Conservation (phyloP, 1,284 basidiomycete species). For the Baeospora myosura region DNA sequence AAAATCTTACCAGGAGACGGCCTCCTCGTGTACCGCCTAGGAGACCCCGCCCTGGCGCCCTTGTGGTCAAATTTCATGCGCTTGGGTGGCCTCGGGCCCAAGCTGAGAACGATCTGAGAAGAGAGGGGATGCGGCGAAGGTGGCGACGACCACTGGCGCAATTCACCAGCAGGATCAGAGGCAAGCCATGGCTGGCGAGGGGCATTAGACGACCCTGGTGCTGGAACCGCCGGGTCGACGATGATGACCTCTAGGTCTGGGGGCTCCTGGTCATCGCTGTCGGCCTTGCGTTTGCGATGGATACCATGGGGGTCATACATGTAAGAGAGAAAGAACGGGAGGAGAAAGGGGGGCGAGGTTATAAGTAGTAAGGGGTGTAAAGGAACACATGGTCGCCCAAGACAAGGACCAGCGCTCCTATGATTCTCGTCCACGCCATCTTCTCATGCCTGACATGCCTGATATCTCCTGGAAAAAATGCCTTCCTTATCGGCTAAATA, state of each 20-base stretch:
- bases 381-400: too few species aligned
- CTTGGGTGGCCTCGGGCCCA: neutral
- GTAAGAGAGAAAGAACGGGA: neutral
- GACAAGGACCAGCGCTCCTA: too few species aligned
- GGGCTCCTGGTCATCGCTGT: constrained; percentile 34
- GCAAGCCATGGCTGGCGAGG: neutral
- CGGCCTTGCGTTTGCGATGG: constrained; percentile 52
- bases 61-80: neutral
- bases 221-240: constrained; percentile 16
- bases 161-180: constrained; percentile 16
- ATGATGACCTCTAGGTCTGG: constrained; percentile 18
- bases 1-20: constrained; percentile 15
- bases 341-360: neutral
- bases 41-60: constrained; percentile 14
- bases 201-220: constrained; percentile 11
- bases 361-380: too few species aligned
- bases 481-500: too few species aligned
- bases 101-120: neutral
- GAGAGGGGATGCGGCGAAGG: constrained; percentile 19
- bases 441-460: too few species aligned
- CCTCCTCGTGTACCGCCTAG: constrained; percentile 17
- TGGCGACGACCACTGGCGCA: constrained; percentile 18
- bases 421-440: too few species aligned
- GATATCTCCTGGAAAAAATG: too few species aligned
- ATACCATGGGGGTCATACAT: constrained; percentile 32